Base-by-base conservation (phyloP, 768 basidiomycete species). In the Strobilomyces echinocephalus region DNA sequence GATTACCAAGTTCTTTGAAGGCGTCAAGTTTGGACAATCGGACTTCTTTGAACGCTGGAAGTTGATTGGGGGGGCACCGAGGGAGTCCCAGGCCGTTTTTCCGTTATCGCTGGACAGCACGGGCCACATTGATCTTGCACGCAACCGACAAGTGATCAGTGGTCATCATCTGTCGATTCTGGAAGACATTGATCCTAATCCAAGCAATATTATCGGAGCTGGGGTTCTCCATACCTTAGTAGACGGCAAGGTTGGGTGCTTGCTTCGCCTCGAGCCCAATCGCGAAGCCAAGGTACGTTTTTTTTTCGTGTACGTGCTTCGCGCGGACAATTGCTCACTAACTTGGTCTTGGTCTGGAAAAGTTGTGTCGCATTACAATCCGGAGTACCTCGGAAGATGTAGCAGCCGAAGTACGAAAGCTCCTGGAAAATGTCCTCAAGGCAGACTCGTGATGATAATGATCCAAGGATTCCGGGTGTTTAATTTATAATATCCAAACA, bases 21-120 rank as follows among this genome's bases (percentile, higher is more conserved):
- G 91, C 24, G 95, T 97, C 59, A 87, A 85, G 63, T 80, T 99
- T 33, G 83, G 81, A 11, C 77, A 81, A 56, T 73, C 80, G 1
- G 91, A 97, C 60, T 99, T 98, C 79, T 99, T 98, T 72, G 95
- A 97, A 69, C 78, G 97, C 48, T 99, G 97, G 97, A 95, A 93
- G 70, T 73, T 97, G 61, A 98, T 98, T 48, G 97, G 97, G 8
- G 97, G 97, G 1, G 78, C 92, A 12, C 97, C 97, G 28, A 81
- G 95, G 46, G 97, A 99, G 73, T 83, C 88, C 26, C 97, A 99
- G 68, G 69, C 72, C 44, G 78, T 99, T 50, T 97, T 97, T 71
- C 85, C 92, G 0, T 85, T 98, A 54, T 67, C 73, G 31, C 73
- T 97, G 21, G 83, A 81, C 41, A 73, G 73, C 15, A 66, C 74